Conservation (phyloP, 495 filamentous ascomycete genomes). For the Xylaria castorea region DNA sequence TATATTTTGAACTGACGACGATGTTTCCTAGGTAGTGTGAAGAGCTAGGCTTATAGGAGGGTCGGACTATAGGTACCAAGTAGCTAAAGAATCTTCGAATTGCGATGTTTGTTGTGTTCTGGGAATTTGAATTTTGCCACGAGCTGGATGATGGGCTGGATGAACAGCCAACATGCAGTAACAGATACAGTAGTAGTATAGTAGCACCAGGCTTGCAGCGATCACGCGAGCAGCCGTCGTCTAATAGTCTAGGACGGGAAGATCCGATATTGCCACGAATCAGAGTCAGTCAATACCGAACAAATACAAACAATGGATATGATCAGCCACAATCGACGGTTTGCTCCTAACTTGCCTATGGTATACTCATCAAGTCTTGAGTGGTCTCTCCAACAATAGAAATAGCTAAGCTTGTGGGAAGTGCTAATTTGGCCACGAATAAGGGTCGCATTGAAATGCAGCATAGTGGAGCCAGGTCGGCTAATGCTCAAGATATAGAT, state of each 20-base stretch:
- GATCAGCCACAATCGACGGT: constrained; percentile 8
- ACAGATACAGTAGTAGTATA: constrained; percentile 4
- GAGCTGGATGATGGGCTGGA: background rate
- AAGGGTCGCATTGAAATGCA: constrained; percentile 17
- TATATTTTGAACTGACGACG: background rate
- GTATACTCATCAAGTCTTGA: background rate
- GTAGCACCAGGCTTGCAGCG: constrained; percentile 18
- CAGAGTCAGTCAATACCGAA: constrained; percentile 1
- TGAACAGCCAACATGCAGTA: constrained; percentile 1
- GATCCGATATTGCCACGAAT: constrained; percentile 24
- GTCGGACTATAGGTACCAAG: background rate
- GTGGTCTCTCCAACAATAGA: background rate
- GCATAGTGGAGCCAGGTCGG: background rate
- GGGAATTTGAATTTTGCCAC: constrained; percentile 13
- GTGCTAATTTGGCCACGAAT: constrained; percentile 22
- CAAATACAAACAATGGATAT: constrained; percentile 8
- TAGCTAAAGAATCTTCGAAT: background rate
- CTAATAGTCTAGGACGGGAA: constrained; percentile 14
- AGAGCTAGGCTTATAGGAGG: background rate
- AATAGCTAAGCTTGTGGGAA: background rate
- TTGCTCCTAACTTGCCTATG: constrained; percentile 1
- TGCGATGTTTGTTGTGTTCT: constrained; percentile 4
- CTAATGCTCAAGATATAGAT: constrained; percentile 22
- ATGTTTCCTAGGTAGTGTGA: background rate
- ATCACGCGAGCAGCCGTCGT: constrained; percentile 26